Evolutionary conservation across 495 filamentous ascomycete genomes (phyloP), one percentile per base, ranked within the genome.

Genomic region (Talaromyces proteolyticus): DNA sequence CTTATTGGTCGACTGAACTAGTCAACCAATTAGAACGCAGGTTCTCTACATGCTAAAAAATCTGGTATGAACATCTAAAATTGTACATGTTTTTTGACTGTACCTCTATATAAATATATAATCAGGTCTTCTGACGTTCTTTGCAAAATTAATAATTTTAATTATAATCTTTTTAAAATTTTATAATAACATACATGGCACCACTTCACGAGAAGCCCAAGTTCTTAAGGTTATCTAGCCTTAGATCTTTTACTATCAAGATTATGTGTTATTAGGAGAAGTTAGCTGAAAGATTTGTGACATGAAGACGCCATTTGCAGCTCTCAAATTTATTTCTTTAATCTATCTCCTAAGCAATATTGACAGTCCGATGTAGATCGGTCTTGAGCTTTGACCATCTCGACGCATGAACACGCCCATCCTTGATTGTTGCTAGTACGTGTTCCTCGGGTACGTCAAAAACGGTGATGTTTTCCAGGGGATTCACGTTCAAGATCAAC

Each of bases 381-480:
- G 26, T 29, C 26, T 29, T 29, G 12, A 77, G 44, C 37, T 59
- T 61, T 29, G 53, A 56, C 74, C 68, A 73, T 40, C 68, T 61
- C 53, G 73, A 76, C 52, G 58, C 62, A 48, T 66, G 60, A n/a
- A 78, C 68, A 14, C 72, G 57, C 3, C 77, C 76, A 18, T 73
- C 75, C 53, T 78, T 77, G 47, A 80, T 62, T 6, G 78, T 69
- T 7, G 67, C 72, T 6, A 77, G 56, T 17, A 77, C 48, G 56
- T 74, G 55, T 48, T 64, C 56, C 39, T 76, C 68, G 6, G 70
- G 68, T 5, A 58, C 54, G 51, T 78, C 73, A 39, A 79, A 62
- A 16, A 80, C 60, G 29, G 62, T 64, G 2, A 80, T 66, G 61
- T 81, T 68, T 42, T 80, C 72, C 18, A 81, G 55, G 23, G 76